A percentile compares a stretch with the other conserved stretches of the same genome.
These are phyloP conservation scores for Butyriboletus appendiculatus DNA, from an alignment of 1,284 basidiomycete genomes.

Conservation along the genomic window DNA sequence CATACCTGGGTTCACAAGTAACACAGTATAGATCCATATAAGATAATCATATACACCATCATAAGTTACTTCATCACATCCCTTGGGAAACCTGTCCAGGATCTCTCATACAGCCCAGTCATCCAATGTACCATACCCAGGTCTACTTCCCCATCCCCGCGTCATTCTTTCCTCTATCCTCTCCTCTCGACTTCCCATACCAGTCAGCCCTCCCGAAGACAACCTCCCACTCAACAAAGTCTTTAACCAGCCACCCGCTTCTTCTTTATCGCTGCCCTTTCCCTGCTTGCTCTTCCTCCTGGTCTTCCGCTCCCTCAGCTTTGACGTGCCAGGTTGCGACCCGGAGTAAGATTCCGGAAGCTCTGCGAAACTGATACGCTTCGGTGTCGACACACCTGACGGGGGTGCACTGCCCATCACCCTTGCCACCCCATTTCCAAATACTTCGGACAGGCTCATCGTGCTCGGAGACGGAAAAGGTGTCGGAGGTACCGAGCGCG, in stretches of 20 bases:
- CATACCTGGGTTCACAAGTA: neutral
- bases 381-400: slow-evolving; percentile 58
- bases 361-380: slow-evolving; percentile 73
- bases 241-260: slow-evolving; percentile 49
- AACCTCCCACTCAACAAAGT: slow-evolving; percentile 44
- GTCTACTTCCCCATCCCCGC: slow-evolving; percentile 47
- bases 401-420: slow-evolving; percentile 26
- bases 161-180: slow-evolving; percentile 50
- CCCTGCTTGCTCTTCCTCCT: slow-evolving; percentile 28
- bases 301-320: slow-evolving; percentile 28
- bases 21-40: neutral
- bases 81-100: neutral
- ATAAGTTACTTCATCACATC: slow-evolving; percentile 23
- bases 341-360: slow-evolving; percentile 60
- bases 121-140: slow-evolving; percentile 50
- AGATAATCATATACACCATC: slow-evolving; percentile 10
- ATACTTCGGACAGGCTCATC: slow-evolving; percentile 34
- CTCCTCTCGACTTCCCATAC: slow-evolving; percentile 42
- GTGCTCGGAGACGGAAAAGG: slow-evolving; percentile 35
- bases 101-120: slow-evolving; percentile 54
- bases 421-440: slow-evolving; percentile 33
- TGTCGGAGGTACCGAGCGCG: slow-evolving; percentile 32
- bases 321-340: slow-evolving; percentile 26
- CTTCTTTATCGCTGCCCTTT: slow-evolving; percentile 27
- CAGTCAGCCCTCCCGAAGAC: slow-evolving; percentile 25